A percentile compares a stretch with the other conserved stretches of the same genome.
These are phyloP conservation scores for Gracilaria caudata DNA, from an alignment of 23 red algal species.

Conservation along the genomic window DNA sequence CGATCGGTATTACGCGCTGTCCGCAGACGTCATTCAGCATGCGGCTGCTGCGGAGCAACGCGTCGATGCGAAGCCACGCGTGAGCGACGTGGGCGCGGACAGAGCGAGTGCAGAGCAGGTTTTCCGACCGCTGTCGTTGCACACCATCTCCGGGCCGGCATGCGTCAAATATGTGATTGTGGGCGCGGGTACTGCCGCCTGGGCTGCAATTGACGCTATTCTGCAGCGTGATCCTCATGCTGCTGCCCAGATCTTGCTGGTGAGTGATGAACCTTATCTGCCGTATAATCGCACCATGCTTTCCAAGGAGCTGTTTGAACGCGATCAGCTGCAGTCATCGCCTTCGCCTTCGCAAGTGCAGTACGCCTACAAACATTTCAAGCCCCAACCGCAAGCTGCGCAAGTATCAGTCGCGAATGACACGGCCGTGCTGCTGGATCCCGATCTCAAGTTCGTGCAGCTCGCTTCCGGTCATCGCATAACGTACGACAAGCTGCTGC, in stretches of 20 bases:
- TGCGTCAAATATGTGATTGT: constrained; percentile 66
- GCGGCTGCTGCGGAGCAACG: neutral
- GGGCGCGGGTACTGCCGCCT: constrained; percentile 83
- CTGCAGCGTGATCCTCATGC: constrained; percentile 24
- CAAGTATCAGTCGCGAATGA: neutral
- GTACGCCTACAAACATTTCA: constrained; percentile 38
- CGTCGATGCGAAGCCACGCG: neutral
- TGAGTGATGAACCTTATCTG: constrained; percentile 56
- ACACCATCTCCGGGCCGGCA: constrained; percentile 4
- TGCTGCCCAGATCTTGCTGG: constrained; percentile 52
- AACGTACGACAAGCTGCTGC: constrained; percentile 74
- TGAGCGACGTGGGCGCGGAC: neutral
- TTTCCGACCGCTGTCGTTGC: constrained; percentile 20
- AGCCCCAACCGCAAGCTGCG: neutral
- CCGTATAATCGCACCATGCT: constrained; percentile 88
- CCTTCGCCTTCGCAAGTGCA: constrained; percentile 12
- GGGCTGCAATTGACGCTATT: constrained; percentile 77
- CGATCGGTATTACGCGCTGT: constrained; percentile 59
- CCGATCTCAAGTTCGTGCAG: constrained; percentile 50
- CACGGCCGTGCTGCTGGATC: constrained; percentile 21
- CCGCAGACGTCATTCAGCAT: constrained; percentile 24
- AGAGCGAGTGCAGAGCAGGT: constrained; percentile 2
- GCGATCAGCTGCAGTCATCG: neutral
- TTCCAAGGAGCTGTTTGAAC: constrained; percentile 82
- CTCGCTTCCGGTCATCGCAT: constrained; percentile 27